Evolutionary conservation across 179 eudicot genomes (phyloP).

Genomic region (Silene noctiflora): DNA sequence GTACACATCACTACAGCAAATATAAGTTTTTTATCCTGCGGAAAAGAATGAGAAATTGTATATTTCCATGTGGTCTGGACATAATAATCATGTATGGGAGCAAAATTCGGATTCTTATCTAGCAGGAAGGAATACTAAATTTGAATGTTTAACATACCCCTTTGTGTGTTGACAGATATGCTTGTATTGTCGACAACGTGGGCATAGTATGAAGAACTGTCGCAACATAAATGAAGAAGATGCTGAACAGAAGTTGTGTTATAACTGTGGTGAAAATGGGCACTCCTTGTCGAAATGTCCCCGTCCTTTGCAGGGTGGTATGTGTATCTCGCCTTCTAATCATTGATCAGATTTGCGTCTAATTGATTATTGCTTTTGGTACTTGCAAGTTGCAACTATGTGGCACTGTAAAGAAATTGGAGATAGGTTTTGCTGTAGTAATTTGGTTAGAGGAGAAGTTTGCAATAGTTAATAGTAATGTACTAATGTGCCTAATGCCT

Average conservation of each 20-base stretch:
- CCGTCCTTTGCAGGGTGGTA: conserved; percentile 77
- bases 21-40: neutral
- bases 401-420: neutral
- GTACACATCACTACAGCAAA: neutral
- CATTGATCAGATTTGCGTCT: neutral
- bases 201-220: conserved; percentile 87
- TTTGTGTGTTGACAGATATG: conserved; percentile 57
- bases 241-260: conserved; percentile 63
- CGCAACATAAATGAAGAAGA: conserved; percentile 57
- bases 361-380: conserved; percentile 10
- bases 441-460: neutral
- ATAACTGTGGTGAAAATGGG: conserved; percentile 80
- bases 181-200: conserved; percentile 77
- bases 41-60: conserved; percentile 3
- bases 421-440: neutral
- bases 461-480: neutral
- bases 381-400: neutral
- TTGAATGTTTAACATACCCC: neutral
- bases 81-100: neutral
- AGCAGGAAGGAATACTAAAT: neutral
- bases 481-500: neutral
- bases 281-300: conserved; percentile 72
- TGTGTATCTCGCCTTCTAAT: neutral
- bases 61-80: neutral
- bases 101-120: neutral